phyloP scores from a whole-genome alignment of 768 basidiomycete species.

The Rickenella mellea region DNA sequence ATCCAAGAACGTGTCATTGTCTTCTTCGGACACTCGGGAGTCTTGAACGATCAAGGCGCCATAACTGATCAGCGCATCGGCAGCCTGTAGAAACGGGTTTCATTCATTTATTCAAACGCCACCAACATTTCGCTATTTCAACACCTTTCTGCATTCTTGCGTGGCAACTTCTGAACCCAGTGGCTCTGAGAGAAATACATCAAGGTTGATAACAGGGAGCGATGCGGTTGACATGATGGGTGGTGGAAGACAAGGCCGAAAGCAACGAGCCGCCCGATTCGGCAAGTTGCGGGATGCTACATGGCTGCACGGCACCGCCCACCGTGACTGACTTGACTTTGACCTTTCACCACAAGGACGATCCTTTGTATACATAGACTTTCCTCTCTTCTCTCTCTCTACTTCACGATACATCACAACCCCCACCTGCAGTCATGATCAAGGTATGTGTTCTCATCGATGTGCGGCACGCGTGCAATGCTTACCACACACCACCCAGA shows the following conservation, averaged over 20 bases:
- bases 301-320: no score
- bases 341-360: no score
- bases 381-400: slow-evolving; percentile 8
- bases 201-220: slow-evolving; percentile 70
- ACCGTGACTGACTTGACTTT: no score
- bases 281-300: no score
- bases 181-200: slow-evolving; percentile 49
- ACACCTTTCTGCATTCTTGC: slow-evolving; percentile 60
- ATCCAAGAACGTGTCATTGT: slow-evolving; percentile 79
- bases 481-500: slow-evolving; percentile 36
- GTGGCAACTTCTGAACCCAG: slow-evolving; percentile 35
- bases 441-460: slow-evolving; percentile 22
- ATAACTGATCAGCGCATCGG: slow-evolving; percentile 71
- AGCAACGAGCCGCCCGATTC: no score
- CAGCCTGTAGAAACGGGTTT: slow-evolving; percentile 40
- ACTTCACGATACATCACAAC: slow-evolving; percentile 8
- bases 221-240: slow-evolving; percentile 31
- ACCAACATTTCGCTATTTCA: not conserved
- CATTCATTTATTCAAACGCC: not conserved
- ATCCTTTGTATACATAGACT: not conserved
- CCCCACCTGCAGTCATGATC: slow-evolving; percentile 24
- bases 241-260: slow-evolving; percentile 1
- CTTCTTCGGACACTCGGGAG: slow-evolving; percentile 71
- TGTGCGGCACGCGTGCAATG: not conserved
- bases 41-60: slow-evolving; percentile 85